Percentiles rank a stretch among this genome's conserved stretches.
Conservation (phyloP, 2,329 filamentous ascomycete genomes). For the Phoma herbarum region DNA sequence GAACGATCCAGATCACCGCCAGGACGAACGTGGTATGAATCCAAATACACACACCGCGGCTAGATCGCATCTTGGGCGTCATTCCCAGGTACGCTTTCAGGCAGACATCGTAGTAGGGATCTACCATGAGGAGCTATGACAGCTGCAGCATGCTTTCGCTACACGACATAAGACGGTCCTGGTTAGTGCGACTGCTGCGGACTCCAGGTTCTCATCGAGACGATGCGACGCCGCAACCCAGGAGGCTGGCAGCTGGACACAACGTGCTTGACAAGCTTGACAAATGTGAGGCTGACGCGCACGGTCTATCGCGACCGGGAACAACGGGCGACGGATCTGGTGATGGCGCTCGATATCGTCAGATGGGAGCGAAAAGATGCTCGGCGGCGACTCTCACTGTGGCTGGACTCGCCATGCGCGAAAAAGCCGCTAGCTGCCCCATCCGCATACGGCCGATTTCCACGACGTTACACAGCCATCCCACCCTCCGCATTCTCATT, state of each 20-base stretch:
- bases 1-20: conserved; percentile 7
- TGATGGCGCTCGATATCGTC: conserved; percentile 4
- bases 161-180: conserved; percentile 36
- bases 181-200: not conserved
- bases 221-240: conserved; percentile 2
- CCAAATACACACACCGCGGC: conserved; percentile 46
- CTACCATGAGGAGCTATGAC: conserved; percentile 26
- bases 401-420: conserved; percentile 35
- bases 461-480: conserved; percentile 47
- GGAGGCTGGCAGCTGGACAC: conserved; percentile 5
- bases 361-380: conserved; percentile 6
- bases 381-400: conserved; percentile 30
- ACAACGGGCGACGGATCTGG: conserved; percentile 12
- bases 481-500: conserved; percentile 31
- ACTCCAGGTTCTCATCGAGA: conserved; percentile 3
- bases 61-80: conserved; percentile 30
- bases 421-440: conserved; percentile 31
- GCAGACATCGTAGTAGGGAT: conserved; percentile 28
- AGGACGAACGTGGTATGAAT: conserved; percentile 36
- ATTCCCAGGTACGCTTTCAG: conserved; percentile 31
- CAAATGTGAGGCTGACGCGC: conserved; percentile 12
- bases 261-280: not conserved
- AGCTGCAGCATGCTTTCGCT: conserved; percentile 36
- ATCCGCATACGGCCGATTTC: conserved; percentile 40
- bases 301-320: conserved; percentile 7